Evolutionary conservation across 768 basidiomycete species (phyloP).

Genomic region (Xerocomus spinulosus): DNA sequence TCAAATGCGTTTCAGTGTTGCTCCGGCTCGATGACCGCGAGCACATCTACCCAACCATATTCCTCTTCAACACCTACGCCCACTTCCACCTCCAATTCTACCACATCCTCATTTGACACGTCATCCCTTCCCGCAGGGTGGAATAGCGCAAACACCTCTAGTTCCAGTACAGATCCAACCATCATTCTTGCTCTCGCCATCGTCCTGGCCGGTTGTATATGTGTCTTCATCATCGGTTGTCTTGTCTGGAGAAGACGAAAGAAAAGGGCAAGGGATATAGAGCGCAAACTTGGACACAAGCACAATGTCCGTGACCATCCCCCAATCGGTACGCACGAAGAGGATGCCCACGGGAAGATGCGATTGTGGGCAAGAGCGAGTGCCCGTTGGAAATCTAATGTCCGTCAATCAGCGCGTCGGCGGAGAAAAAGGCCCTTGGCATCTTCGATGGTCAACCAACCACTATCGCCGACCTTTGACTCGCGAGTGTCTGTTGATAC

Average conservation of each 20-base stretch:
- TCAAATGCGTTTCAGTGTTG: conserved; percentile 16
- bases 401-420: conserved; percentile 56
- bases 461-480: conserved; percentile 20
- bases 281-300: conserved; percentile 39
- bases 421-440: conserved; percentile 33
- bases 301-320: conserved; percentile 20
- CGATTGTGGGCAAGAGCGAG: conserved; percentile 63
- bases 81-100: conserved; percentile 5
- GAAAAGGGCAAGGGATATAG: conserved; percentile 44
- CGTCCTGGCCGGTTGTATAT: conserved; percentile 57
- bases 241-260: conserved; percentile 52
- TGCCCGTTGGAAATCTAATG: conserved; percentile 64
- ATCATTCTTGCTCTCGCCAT: conserved; percentile 57
- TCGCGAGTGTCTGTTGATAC: conserved; percentile 4
- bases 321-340: conserved; percentile 36
- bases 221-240: conserved; percentile 55
- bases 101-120: conserved; percentile 19
- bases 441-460: conserved; percentile 5
- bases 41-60: conserved; percentile 2
- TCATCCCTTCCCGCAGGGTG: conserved; percentile 52
- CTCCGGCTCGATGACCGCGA: conserved; percentile 2
- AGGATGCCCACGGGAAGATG: conserved; percentile 47
- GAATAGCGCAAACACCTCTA: conserved; percentile 27
- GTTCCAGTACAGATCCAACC: conserved; percentile 35
- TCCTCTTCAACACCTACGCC: conserved; percentile 7